These are phyloP conservation scores for Zalaria sp. DNA, from an alignment of 2,329 filamentous ascomycete species.

Conservation along the genomic window DNA sequence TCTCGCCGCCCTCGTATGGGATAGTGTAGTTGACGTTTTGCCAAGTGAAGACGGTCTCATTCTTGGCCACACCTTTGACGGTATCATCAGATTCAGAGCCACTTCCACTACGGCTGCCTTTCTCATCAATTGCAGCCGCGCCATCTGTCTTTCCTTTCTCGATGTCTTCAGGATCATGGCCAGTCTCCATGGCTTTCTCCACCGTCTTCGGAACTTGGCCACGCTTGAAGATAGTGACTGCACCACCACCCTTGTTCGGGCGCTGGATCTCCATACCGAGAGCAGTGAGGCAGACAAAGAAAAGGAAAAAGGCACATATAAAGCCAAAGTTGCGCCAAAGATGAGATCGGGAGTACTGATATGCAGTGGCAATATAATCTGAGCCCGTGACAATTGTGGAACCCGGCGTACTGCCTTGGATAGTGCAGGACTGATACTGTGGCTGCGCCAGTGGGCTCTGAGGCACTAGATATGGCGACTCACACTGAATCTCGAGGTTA, in stretches of 20 bases:
- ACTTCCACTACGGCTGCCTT: conserved; percentile 7
- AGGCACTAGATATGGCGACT: conserved; percentile 32
- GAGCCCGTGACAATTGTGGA: conserved; percentile 38
- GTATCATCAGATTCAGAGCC: neutral
- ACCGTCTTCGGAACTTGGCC: conserved; percentile 17
- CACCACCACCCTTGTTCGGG: conserved; percentile 44
- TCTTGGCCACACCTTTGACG: conserved; percentile 4
- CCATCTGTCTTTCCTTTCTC: conserved; percentile 27
- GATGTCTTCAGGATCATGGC: conserved; percentile 31
- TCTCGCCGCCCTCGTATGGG: conserved; percentile 33
- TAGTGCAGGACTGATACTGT: conserved; percentile 44
- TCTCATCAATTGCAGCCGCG: conserved; percentile 18
- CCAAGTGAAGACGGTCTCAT: conserved; percentile 26
- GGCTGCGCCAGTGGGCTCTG: conserved; percentile 19
- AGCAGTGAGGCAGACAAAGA: conserved; percentile 50
- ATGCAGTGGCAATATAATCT: conserved; percentile 40
- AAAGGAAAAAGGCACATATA: conserved; percentile 32
- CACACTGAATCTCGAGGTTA: conserved; percentile 39
- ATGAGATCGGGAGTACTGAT: conserved; percentile 42
- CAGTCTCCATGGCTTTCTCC: conserved; percentile 23
- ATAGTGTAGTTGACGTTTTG: conserved; percentile 42
- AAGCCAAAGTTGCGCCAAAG: conserved; percentile 47
- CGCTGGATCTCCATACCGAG: conserved; percentile 26
- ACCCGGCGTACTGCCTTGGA: conserved; percentile 43
- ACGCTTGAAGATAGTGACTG: conserved; percentile 33